Percentiles rank a stretch among this genome's conserved stretches.
phyloP scores from a whole-genome alignment of 2,329 filamentous ascomycete genomes.

The Aureobasidium lini region DNA sequence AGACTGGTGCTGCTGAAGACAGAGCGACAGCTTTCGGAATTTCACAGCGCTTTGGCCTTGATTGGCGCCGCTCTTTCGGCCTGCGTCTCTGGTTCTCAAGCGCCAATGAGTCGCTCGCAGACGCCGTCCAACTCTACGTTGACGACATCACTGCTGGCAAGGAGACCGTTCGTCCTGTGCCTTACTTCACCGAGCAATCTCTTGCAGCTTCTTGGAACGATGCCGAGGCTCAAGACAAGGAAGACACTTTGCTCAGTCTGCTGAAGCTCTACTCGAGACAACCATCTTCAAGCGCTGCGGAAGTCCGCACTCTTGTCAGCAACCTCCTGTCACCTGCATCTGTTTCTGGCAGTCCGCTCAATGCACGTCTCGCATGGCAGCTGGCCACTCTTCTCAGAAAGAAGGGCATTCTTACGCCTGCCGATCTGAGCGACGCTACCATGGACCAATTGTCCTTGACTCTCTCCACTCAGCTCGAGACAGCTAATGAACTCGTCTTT shows the following conservation, averaged over 20 bases:
- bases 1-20: slow-evolving; percentile 68
- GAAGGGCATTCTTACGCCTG: slow-evolving; percentile 20
- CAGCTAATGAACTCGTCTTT: slow-evolving; percentile 19
- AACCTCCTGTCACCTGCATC: slow-evolving; percentile 69
- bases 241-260: slow-evolving; percentile 82
- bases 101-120: slow-evolving; percentile 61
- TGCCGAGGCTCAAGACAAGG: slow-evolving; percentile 48
- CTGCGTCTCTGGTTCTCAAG: slow-evolving; percentile 79
- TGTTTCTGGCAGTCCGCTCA: slow-evolving; percentile 64
- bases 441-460: slow-evolving; percentile 59
- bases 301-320: slow-evolving; percentile 17
- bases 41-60: slow-evolving; percentile 72
- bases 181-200: slow-evolving; percentile 60
- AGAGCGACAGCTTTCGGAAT: slow-evolving; percentile 73
- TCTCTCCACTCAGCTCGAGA: slow-evolving; percentile 28
- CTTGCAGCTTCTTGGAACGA: slow-evolving; percentile 55
- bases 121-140: slow-evolving; percentile 65
- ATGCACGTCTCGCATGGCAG: slow-evolving; percentile 77
- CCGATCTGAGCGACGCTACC: slow-evolving; percentile 28
- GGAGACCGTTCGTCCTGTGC: slow-evolving; percentile 62
- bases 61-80: slow-evolving; percentile 91
- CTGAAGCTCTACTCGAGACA: slow-evolving; percentile 70
- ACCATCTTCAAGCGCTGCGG: slow-evolving; percentile 24
- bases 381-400: slow-evolving; percentile 54
- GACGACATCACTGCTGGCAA: slow-evolving; percentile 63